These are phyloP conservation scores for Nannizzia gypsea DNA, from an alignment of 2,329 filamentous ascomycete species.

Conservation along the genomic window DNA sequence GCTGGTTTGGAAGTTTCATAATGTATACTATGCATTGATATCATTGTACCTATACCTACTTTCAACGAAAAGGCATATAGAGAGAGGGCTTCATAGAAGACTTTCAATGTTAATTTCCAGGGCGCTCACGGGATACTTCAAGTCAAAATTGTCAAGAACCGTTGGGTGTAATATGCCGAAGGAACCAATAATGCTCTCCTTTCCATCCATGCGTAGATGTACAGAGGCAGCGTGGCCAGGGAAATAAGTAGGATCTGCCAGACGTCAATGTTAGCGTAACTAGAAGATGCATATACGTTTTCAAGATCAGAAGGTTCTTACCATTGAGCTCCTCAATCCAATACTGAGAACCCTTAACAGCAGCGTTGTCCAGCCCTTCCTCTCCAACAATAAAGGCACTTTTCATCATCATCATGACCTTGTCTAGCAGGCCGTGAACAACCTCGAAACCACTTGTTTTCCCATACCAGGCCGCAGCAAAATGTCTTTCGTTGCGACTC, in stretches of 20 bases:
- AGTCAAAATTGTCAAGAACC: slow-evolving; percentile 85
- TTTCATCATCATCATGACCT: slow-evolving; percentile 83
- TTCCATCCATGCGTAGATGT: slow-evolving; percentile 60
- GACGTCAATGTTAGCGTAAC: background rate
- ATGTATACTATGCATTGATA: background rate
- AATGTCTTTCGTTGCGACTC: slow-evolving; percentile 85
- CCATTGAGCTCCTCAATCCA: slow-evolving; percentile 88
- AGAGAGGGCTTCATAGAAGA: slow-evolving; percentile 53
- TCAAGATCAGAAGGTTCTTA: slow-evolving; percentile 25
- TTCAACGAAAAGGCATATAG: background rate
- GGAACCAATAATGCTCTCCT: slow-evolving; percentile 66
- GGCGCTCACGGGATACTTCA: slow-evolving; percentile 85
- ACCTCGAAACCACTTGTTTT: slow-evolving; percentile 91
- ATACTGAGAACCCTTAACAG: slow-evolving; percentile 57
- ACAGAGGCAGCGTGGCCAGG: slow-evolving; percentile 78
- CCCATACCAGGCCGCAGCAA: slow-evolving; percentile 90
- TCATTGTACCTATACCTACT: background rate
- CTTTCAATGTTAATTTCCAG: slow-evolving; percentile 90
- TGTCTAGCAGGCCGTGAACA: slow-evolving; percentile 86
- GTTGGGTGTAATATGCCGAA: slow-evolving; percentile 91
- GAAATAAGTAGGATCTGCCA: slow-evolving; percentile 72
- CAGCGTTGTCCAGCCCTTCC: slow-evolving; percentile 52
- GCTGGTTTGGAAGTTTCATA: background rate
- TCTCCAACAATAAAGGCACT: slow-evolving; percentile 67
- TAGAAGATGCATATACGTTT: background rate